phyloP scores from a whole-genome alignment of 176 grass and related monocot species.

The Carex cristatella region DNA sequence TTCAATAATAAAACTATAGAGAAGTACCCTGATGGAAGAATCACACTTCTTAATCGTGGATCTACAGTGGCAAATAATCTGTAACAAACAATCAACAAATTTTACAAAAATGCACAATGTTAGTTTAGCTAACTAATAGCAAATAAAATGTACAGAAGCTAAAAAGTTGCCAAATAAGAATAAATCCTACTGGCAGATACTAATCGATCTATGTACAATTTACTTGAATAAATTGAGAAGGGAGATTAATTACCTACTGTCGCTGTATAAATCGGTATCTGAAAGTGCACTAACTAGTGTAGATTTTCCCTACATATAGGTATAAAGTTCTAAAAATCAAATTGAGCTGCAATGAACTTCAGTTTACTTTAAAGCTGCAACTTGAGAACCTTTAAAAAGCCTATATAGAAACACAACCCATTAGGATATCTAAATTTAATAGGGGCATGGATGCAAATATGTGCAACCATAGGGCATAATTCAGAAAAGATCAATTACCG shows the following conservation, averaged over 20 bases:
- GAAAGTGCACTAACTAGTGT: conserved; percentile 91
- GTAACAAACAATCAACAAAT: conserved; percentile 30
- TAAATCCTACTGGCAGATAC: background rate
- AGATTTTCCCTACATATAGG: conserved; percentile 77
- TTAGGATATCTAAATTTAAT: background rate
- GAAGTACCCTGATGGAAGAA: conserved; percentile 92
- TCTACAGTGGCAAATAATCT: conserved; percentile 98
- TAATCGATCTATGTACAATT: background rate
- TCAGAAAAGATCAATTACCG: conserved; percentile 48
- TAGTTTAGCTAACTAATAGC: background rate
- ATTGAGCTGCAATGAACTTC: conserved; percentile 7
- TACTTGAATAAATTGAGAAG: background rate
- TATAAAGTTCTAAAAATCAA: conserved; percentile 16
- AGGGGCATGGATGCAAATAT: conserved; percentile 13
- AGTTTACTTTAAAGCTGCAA: background rate
- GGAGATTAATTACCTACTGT: conserved; percentile 57
- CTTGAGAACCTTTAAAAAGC: background rate
- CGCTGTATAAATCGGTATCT: conserved; percentile 68
- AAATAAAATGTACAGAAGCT: background rate
- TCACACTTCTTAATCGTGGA: conserved; percentile 82
- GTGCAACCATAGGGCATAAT: conserved; percentile 14
- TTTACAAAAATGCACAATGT: background rate
- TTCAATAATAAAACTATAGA: conserved; percentile 3
- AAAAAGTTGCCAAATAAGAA: background rate
- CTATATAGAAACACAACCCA: background rate